Base-by-base conservation (phyloP, 2,329 filamentous ascomycete genomes). In the Knoxdaviesia capensis region DNA sequence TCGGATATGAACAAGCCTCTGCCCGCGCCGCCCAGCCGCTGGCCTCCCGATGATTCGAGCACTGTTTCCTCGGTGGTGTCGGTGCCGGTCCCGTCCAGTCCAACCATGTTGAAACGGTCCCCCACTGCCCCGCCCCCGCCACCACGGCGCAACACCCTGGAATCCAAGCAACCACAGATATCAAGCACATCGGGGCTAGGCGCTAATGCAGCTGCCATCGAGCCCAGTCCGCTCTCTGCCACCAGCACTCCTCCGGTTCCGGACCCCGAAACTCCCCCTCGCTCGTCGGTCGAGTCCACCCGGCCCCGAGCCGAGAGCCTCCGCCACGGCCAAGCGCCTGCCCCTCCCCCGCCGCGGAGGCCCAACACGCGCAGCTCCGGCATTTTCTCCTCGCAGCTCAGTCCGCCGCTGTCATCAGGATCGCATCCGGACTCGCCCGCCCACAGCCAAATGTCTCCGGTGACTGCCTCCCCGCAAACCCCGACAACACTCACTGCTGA, bases 1-100 rank as follows among this genome's bases (percentile, higher is more conserved):
- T 66, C 68, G 6, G 68, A 77, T 48, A 54, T 71, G 31, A 74
- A 75, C 54, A 80, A 79, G 50, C 73, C 76, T 4, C 62, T 79
- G 8, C 74, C 77, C 2, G 64, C 66, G 1, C 62, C 68, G 4
- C 70, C 71, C 2, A 49, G 53, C 7, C 61, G 64, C 34, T 62
- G 60, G 34, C 64, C 58, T 46, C 51, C 56, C n/a, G 63, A 69
- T 29, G 65, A 69, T 44, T 69, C 66, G 34, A 57, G 68, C 20
- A 71, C 72, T 45, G 68, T 73, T 46, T 63, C 59, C 38, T 49
- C 52, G 31, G 49, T 51, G 20, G 55, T 60, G 45, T 49, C 57
- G 36, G 33, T 30, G 8, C 41, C 35, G 7, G 34, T 36, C 9
- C 10, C 30, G 5, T 6, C 34, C 49, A 64, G 55, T 48, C 66